These are phyloP conservation scores for Oryza punctata DNA, from an alignment of 176 grass and related monocot species.

Conservation along the genomic window DNA sequence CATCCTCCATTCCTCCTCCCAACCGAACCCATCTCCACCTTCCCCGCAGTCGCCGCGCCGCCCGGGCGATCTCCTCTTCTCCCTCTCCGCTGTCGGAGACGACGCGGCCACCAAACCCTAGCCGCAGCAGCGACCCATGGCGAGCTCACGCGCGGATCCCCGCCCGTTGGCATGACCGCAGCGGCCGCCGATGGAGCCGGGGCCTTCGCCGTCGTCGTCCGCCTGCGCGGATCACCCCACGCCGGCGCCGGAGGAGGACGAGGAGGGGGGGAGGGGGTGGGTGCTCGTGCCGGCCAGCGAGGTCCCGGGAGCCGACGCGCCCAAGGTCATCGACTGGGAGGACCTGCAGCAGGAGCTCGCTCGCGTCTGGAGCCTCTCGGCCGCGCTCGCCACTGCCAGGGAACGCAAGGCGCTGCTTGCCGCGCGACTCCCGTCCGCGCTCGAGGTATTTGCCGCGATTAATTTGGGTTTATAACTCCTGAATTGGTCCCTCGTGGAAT, in stretches of 20 bases:
- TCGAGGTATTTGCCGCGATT: constrained; percentile 58
- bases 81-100: background rate
- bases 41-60: no score
- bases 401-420: constrained; percentile 64
- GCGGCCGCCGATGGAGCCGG: constrained; percentile 35
- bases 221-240: constrained; percentile 32
- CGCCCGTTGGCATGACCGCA: background rate
- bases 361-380: constrained; percentile 75
- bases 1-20: background rate
- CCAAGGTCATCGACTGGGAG: constrained; percentile 79
- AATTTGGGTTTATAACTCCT: background rate
- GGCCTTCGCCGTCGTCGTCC: constrained; percentile 33
- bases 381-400: constrained; percentile 44
- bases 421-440: constrained; percentile 55
- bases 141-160: background rate
- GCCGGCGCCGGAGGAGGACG: constrained; percentile 20
- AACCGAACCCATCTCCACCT: no score
- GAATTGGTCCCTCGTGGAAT: constrained; percentile 11
- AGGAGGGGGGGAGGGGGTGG: constrained; percentile 31
- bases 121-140: background rate
- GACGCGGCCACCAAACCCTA: background rate
- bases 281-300: constrained; percentile 42
- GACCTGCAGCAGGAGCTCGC: constrained; percentile 96
- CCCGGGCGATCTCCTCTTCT: background rate
- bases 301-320: constrained; percentile 47